Evolutionary conservation across 2,329 filamentous ascomycete species (phyloP), one percentile per base, ranked within the genome.

Genomic region (Cladosporium sp.): DNA sequence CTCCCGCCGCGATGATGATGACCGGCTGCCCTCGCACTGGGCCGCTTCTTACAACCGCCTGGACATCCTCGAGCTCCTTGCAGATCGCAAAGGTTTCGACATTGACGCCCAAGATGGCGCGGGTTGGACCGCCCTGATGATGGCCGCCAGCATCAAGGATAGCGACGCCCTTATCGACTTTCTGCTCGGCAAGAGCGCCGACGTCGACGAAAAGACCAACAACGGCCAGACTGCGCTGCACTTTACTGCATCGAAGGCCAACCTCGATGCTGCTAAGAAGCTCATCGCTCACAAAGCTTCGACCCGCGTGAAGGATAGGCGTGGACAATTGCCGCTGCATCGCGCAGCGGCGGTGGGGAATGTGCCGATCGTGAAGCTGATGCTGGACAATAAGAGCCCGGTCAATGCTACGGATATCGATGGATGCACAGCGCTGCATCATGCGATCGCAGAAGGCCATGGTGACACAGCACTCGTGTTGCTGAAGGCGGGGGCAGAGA

Each of bases 1-100:
- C 22, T 77, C 74, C 54, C 82, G 84, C 63, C 76, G 74, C 64
- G 93, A 98, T 64, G 85, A 88, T 45, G 93, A 98, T 68, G 89
- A 89, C 13, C 87, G 93, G 42, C 81, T 95, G 35, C 85, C 93
- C 2, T 83, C 97, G 53, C 93, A 98, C 76, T 98, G 93, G 93
- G 92, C 93, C 0, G 82, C 84, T 2, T 93, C 91, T 18, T 86
- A 87, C 69, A 95, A 93, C 67, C 85, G 83, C 60, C 72, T 85
- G 6, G 80, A 84, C 19, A 89, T 96, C 54, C 83, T 88, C 14
- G 77, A 86, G 46, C 68, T 92, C 16, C 76, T 97, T 3, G 78
- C 86, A 2, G 78, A 87, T 52, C 76, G 77, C 56, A 84, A 84
- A 62, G 77, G 77, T 54, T 95, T 96, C 65, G 89, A 97, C 66